Evolutionary conservation across 78 protist genomes (phyloP).

Genomic region (Speleostelium caveatum): DNA sequence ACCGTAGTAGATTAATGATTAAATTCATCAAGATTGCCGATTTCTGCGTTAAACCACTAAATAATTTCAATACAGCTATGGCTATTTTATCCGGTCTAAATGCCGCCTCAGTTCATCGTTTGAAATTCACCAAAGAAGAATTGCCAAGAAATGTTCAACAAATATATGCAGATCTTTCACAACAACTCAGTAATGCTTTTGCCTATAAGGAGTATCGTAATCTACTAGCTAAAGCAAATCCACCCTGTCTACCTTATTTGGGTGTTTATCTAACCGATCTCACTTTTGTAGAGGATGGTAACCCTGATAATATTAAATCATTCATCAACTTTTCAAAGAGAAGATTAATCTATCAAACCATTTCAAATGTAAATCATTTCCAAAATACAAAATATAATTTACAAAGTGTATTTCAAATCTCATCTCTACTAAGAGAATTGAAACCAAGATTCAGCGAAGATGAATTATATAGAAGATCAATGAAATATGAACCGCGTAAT

Average conservation of each 20-base stretch:
- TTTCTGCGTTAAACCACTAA: constrained; percentile 15
- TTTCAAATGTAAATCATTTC: constrained; percentile 35
- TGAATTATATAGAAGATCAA: constrained; percentile 45
- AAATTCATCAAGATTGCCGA: constrained; percentile 79
- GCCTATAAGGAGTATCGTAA: constrained; percentile 66
- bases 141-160: constrained; percentile 72
- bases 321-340: constrained; percentile 74
- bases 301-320: constrained; percentile 68
- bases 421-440: constrained; percentile 28
- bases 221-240: constrained; percentile 51
- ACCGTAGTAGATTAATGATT: constrained; percentile 72
- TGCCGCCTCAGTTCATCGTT: constrained; percentile 62
- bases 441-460: constrained; percentile 50
- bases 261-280: constrained; percentile 81
- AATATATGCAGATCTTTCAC: constrained; percentile 11
- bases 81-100: constrained; percentile 75
- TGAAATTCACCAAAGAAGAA: constrained; percentile 68
- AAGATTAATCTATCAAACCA: constrained; percentile 49
- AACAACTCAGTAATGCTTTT: constrained; percentile 8
- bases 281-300: constrained; percentile 82
- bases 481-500: constrained; percentile 65
- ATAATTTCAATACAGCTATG: constrained; percentile 73
- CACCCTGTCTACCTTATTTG: constrained; percentile 66
- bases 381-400: constrained; percentile 71
- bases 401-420: constrained; percentile 69